These are phyloP conservation scores for Tylopilus sp. DNA, from an alignment of 768 basidiomycete species.

Conservation along the genomic window DNA sequence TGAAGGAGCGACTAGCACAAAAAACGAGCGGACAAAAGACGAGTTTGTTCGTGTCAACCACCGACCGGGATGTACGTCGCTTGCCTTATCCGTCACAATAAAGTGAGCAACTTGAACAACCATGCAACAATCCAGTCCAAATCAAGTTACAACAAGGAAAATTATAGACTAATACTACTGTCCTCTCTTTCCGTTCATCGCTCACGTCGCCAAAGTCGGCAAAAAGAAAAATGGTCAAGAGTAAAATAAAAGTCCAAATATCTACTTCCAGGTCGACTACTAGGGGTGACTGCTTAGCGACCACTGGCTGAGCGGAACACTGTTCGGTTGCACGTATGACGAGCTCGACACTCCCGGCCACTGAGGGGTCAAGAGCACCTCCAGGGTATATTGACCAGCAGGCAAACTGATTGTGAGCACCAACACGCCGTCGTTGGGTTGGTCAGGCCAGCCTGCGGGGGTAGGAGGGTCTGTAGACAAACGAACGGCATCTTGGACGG, in stretches of 20 bases:
- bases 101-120: too few species aligned
- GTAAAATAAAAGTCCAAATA: constrained; percentile 1
- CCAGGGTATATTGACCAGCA: constrained; percentile 68
- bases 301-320: constrained; percentile 75
- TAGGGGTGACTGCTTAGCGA: constrained; percentile 66
- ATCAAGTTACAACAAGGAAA: constrained; percentile 3
- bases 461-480: constrained; percentile 58
- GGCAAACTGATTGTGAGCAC: constrained; percentile 71
- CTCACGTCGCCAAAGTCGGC: constrained; percentile 7
- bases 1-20: too few species aligned
- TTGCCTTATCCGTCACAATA: not conserved
- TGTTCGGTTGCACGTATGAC: constrained; percentile 62
- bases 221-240: not conserved
- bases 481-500: constrained; percentile 50
- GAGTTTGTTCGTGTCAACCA: not conserved
- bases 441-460: constrained; percentile 59
- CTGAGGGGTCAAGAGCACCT: constrained; percentile 93
- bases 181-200: not conserved
- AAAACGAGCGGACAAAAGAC: not conserved
- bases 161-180: not conserved
- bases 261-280: not conserved
- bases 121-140: not conserved
- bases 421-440: constrained; percentile 71
- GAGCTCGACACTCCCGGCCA: constrained; percentile 68
- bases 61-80: not conserved